Evolutionary conservation across 176 grass and related monocot species (phyloP).

Genomic region (Triticum aestivum): IWGSC_CS_RefSeq_v2.1 NC_057810.1:405256179-405256678

Average conservation of each 20-base stretch:
- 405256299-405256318: not conserved
- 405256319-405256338: conserved; percentile 22
- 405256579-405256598: too few species aligned
- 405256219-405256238: not conserved
- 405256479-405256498: conserved; percentile 5
- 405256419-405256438: conserved; percentile 33
- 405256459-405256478: conserved; percentile 24
- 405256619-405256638: too few species aligned
- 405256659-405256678: too few species aligned
- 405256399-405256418: conserved; percentile 42
- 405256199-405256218: conserved; percentile 11
- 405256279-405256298: conserved; percentile 22
- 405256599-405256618: too few species aligned
- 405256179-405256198: not conserved
- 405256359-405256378: conserved; percentile 93
- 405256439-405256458: conserved; percentile 6
- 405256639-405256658: too few species aligned
- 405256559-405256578: too few species aligned
- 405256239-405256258: not conserved
- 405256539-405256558: too few species aligned
- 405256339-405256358: conserved; percentile 84
- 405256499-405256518: conserved; percentile 5
- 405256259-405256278: not conserved
- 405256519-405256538: not conserved
- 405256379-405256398: conserved; percentile 96